These are phyloP conservation scores for Claviceps pazoutovae DNA, from an alignment of 2,329 filamentous ascomycete genomes.

Conservation along the genomic window DNA sequence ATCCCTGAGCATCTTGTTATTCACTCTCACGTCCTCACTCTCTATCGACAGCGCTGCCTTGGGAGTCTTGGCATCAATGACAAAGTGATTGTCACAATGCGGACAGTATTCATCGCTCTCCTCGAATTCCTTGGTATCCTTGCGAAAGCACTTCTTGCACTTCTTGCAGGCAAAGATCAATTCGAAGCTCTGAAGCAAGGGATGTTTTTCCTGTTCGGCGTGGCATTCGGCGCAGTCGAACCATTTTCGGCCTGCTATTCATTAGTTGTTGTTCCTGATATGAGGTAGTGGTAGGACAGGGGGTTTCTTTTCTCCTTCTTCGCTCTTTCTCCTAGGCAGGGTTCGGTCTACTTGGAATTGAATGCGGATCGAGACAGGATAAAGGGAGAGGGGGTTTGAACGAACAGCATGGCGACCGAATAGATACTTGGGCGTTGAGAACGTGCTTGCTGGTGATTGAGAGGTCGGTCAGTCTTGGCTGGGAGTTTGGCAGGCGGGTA, in stretches of 20 bases:
- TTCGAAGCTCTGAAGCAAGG: slow-evolving; percentile 63
- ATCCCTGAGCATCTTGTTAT: slow-evolving; percentile 86
- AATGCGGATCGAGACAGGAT: not conserved
- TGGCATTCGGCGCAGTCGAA: slow-evolving; percentile 98
- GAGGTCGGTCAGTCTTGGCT: not conserved
- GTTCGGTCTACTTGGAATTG: not conserved
- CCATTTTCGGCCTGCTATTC: slow-evolving; percentile 71
- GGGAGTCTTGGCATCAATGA: slow-evolving; percentile 76
- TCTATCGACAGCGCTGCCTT: slow-evolving; percentile 76
- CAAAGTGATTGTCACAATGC: slow-evolving; percentile 97
- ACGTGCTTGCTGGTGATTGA: slow-evolving; percentile 67
- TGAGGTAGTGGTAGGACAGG: not conserved
- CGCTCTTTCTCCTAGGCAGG: not conserved
- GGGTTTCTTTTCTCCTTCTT: not conserved
- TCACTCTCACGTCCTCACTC: slow-evolving; percentile 75
- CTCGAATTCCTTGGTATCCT: slow-evolving; percentile 82
- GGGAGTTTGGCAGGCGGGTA: not conserved
- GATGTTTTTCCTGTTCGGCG: slow-evolving; percentile 62
- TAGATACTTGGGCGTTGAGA: slow-evolving; percentile 92
- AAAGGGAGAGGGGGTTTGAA: slow-evolving; percentile 7
- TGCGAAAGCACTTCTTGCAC: slow-evolving; percentile 96
- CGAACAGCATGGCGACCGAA: slow-evolving; percentile 91
- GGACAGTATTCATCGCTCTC: slow-evolving; percentile 98
- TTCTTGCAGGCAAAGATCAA: slow-evolving; percentile 98
- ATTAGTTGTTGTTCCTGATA: not conserved